Evolutionary conservation across 1,139 yeast genomes (phyloP).

Genomic region (Geotrichum klebahnii): DNA sequence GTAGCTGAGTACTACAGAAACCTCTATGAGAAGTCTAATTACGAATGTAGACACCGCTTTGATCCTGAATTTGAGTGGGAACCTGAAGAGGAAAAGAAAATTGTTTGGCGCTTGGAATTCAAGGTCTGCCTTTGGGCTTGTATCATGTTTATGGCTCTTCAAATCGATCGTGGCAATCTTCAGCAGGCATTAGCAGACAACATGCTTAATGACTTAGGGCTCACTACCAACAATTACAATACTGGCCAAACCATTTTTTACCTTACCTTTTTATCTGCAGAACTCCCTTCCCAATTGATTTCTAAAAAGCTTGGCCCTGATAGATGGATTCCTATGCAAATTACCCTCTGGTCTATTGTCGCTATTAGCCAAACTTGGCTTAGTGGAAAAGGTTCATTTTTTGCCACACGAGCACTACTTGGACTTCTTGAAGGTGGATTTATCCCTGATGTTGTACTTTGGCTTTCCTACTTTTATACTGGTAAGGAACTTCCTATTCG

Average conservation of each 20-base stretch:
- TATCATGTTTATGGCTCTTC: conserved; percentile 45
- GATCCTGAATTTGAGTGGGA: conserved; percentile 50
- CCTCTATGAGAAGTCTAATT: conserved; percentile 44
- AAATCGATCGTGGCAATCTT: conserved; percentile 50
- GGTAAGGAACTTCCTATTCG: conserved; percentile 47
- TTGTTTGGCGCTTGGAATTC: conserved; percentile 44
- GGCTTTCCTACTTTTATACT: conserved; percentile 53
- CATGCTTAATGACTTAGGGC: conserved; percentile 43
- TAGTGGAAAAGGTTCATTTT: conserved; percentile 39
- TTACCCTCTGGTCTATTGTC: conserved; percentile 49
- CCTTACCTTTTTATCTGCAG: conserved; percentile 46
- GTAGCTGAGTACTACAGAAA: conserved; percentile 43
- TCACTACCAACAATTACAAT: conserved; percentile 49
- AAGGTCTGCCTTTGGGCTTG: conserved; percentile 44
- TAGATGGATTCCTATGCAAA: conserved; percentile 50
- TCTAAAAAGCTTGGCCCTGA: conserved; percentile 52
- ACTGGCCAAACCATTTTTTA: conserved; percentile 47
- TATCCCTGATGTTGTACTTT: conserved; percentile 49
- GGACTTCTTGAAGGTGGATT: conserved; percentile 53
- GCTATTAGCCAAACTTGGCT: conserved; percentile 45
- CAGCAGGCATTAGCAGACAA: conserved; percentile 50
- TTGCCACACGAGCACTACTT: conserved; percentile 44
- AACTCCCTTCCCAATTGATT: conserved; percentile 51
- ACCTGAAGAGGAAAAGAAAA: conserved; percentile 42
- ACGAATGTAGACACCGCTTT: conserved; percentile 45